Base-by-base conservation (phyloP, 768 basidiomycete genomes). In the Exsudoporus frostii region DNA sequence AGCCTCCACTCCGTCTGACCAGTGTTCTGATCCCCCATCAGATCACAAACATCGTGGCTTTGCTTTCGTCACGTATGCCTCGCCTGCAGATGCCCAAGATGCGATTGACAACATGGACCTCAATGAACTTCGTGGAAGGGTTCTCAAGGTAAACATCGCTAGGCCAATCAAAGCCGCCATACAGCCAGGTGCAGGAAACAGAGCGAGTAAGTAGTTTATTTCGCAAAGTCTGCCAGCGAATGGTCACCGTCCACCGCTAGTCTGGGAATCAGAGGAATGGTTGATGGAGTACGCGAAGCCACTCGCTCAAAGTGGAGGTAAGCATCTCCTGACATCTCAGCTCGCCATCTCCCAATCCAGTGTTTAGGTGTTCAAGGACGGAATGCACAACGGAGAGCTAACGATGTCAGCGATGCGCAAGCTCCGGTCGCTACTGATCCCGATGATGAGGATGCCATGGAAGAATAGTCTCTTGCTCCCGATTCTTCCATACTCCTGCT, bases 31-130 rank as follows among this genome's bases (percentile, higher is more conserved):
- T 20, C 24, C 20, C 25, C 33, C 20, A 19, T 30, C 11, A 88
- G 88, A 88, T 56, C 71, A 73, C n/a, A 92, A 89, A 73, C 91
- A 92, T 69, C 85, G 93, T 41, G 96, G 95, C 10, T 98, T 94
- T 73, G 96, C 87, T 9, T 98, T 98, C 66, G 82, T 98, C 44
- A 94, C 93, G 2, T 98, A 83, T 67, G 73, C 84, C 11, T 87
- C 86, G 7, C 67, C 88, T 9, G 79, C 81, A 22, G 92, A 96
- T 70, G 94, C 96, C 5, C 88, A 91, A 65, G 95, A 98, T 68
- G 96, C 96, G 27, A 96, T 98, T 55, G 96, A 98, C 77, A 98
- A 98, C 74, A 98, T 94, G 91, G 94, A 98, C 71, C 75, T 95
- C 71, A 97, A 96, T 65, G 94, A 95, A 67, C 76, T 90, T 53